Base-by-base conservation (phyloP, 129 eudicot genomes). In the Flaveria brownii region DNA sequence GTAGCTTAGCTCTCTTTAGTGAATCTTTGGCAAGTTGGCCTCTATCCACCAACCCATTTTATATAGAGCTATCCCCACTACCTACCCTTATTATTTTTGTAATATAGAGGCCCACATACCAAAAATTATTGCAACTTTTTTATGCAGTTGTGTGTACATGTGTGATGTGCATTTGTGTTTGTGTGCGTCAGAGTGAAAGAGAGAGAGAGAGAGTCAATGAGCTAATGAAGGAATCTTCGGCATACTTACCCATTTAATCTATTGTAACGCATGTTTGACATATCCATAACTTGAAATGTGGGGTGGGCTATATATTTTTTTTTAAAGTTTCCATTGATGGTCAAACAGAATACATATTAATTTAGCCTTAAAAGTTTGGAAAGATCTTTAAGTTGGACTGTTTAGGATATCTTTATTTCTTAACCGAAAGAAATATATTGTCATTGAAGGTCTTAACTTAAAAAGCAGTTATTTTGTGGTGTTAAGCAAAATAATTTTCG, bases 61-160 rank as follows among this genome's bases (percentile, higher is more conserved):
- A 79, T 84, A 84, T 75, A 74, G 9, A 78, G 51, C 41, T 60
- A 23, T 63, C 66, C 77, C 83, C 80, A 80, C 84, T 18, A 73
- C 43, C 26, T 18, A 71, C 64, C 71, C 65, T 80, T 25, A 52
- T 11, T 50, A 63, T 23, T 72, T 65, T 50, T 64, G 73, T 70
- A 47, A 46, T 60, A 63, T 60, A 47, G 6, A 49, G 67, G 16
- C 67, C n/a, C 49, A 28, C 28, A 12, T 18, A 9, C 43, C 12
- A 72, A 63, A 43, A 79, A 72, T 49, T 5, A 18, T 64, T 36
- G 41, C 2, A 17, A 65, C 10, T 52, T 41, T 43, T 51, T 30
- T 57, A 33, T 52, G 23, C 39, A 5, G 82, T 70, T 43, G 43
- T 66, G 64, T 43, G 79, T 75, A 16, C 68, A 43, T 75, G 60